phyloP scores from a whole-genome alignment of 2,329 filamentous ascomycete species.

The Trichoderma arundinaceum region DNA sequence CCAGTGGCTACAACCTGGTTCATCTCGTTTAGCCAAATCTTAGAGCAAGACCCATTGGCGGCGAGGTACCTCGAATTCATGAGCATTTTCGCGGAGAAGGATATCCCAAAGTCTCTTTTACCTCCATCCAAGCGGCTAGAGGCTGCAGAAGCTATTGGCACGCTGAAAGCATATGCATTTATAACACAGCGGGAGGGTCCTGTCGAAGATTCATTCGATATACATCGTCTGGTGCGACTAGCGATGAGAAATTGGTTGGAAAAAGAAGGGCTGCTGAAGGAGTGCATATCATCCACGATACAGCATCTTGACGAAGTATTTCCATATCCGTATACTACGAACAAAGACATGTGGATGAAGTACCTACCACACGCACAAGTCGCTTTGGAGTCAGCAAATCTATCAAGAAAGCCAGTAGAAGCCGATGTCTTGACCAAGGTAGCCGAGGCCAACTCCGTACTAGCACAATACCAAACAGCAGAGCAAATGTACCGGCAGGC shows the following conservation, averaged over 20 bases:
- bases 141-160: not conserved
- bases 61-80: not conserved
- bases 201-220: not conserved
- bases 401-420: not conserved
- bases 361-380: not conserved
- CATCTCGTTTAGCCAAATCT: conserved; percentile 2
- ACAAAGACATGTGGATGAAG: not conserved
- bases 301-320: not conserved
- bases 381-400: not conserved
- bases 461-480: conserved; percentile 34
- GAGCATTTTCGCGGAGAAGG: not conserved
- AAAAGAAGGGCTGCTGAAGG: not conserved
- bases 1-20: conserved; percentile 1
- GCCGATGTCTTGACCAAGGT: not conserved
- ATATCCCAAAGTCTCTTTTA: conserved; percentile 1
- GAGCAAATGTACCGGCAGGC: not conserved
- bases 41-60: not conserved
- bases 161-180: not conserved
- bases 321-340: not conserved
- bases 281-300: not conserved
- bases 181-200: not conserved
- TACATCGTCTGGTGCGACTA: conserved; percentile 35
- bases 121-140: not conserved
- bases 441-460: not conserved
- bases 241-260: conserved; percentile 41